Evolutionary conservation across 2,329 filamentous ascomycete genomes (phyloP), one percentile per base, ranked within the genome.

Genomic region (Xylariaceae sp.): DNA sequence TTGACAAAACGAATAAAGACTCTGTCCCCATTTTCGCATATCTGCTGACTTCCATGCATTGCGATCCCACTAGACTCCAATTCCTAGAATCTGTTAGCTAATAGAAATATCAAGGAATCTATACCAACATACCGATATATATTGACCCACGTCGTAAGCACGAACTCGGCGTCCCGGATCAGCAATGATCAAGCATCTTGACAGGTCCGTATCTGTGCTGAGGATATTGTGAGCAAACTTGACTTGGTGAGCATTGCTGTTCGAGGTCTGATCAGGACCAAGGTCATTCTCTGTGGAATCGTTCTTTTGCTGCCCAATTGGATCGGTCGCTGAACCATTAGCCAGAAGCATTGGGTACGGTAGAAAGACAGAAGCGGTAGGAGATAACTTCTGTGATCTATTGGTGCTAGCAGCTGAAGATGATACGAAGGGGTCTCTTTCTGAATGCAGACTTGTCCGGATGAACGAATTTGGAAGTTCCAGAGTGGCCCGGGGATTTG

Each of bases 351-450:
- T 66, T 40, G 68, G 68, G 45, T 77, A 71, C 5, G 86, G 86
- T 13, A 78, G 81, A 61, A 89, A 89, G 1, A 77, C 67, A 1
- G 81, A 82, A 1, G 86, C 85, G 6, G 81, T 86, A 1, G 87
- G 83, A 3, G 86, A 89, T 18, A 90, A 72, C 59, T 82, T 80
- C 53, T 74, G 76, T 41, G 71, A 24, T 61, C 75, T 71, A 63
- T 35, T 44, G n/a, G 66, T 58, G 37, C 59, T 64, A 13, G 66
- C 54, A 13, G 62, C 63, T 15, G 67, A 61, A 35, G 68, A 68
- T 2, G 77, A 79, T 27, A 81, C 65, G 55, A 86, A 86, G 0
- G 84, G 83, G 53, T 86, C 82, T 50, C 75, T 78, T 44, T 67
- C 66, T 1, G 65, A 45, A 26, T 65, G 59, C 6, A 59, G 50